A percentile compares a stretch with the other conserved stretches of the same genome.
Conservation (phyloP, 2,329 filamentous ascomycete species). For the Coniochaeta prunicola region DNA sequence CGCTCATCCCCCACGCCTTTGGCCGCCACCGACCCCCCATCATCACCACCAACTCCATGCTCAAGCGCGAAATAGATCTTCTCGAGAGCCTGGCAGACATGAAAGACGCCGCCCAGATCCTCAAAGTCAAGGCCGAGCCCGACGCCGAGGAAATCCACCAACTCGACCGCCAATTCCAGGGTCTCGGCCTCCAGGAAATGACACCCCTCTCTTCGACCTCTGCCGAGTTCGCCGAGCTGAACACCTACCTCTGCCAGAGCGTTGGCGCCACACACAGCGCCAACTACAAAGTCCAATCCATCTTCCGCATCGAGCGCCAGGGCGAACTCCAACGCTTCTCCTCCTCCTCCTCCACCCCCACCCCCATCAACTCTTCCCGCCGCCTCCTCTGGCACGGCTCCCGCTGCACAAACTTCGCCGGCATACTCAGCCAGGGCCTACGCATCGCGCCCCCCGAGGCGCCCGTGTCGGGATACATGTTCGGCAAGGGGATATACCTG, state of each 20-base stretch:
- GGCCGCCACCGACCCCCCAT: slow-evolving; percentile 66
- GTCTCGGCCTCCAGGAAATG: slow-evolving; percentile 71
- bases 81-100: slow-evolving; percentile 78
- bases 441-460: slow-evolving; percentile 86
- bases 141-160: slow-evolving; percentile 48
- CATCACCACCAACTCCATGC: slow-evolving; percentile 44
- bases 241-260: slow-evolving; percentile 59
- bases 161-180: slow-evolving; percentile 66
- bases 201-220: slow-evolving; percentile 52
- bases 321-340: slow-evolving; percentile 68
- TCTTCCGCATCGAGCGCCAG: slow-evolving; percentile 74
- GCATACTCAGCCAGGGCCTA: slow-evolving; percentile 79
- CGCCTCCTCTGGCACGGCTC: slow-evolving; percentile 85
- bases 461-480: slow-evolving; percentile 77
- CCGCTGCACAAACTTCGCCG: slow-evolving; percentile 75
- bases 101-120: slow-evolving; percentile 72
- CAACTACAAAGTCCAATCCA: slow-evolving; percentile 57
- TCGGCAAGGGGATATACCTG: slow-evolving; percentile 83
- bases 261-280: slow-evolving; percentile 59
- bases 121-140: slow-evolving; percentile 53
- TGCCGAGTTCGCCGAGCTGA: slow-evolving; percentile 58
- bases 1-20: slow-evolving; percentile 74
- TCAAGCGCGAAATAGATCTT: slow-evolving; percentile 73
- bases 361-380: slow-evolving; percentile 65
- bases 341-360: too few relatives aligned